phyloP scores from a whole-genome alignment of 2,329 filamentous ascomycete species.

The Volutella citrinella region DNA sequence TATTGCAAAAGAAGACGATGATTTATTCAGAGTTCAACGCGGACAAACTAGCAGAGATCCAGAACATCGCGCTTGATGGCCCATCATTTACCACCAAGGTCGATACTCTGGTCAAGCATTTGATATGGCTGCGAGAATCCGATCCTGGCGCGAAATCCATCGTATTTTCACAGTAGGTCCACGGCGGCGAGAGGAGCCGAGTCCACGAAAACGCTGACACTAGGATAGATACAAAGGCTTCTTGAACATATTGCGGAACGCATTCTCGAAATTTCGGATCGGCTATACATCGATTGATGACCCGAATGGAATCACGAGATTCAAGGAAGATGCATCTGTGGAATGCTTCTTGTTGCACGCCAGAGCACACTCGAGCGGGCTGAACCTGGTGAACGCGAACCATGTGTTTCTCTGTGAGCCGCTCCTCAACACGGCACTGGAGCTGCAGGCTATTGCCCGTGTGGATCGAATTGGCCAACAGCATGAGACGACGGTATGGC shows the following conservation, averaged over 20 bases:
- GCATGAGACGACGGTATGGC: constrained; percentile 87
- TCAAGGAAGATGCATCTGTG: constrained; percentile 68
- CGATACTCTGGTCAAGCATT: constrained; percentile 75
- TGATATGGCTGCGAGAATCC: constrained; percentile 79
- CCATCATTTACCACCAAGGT: constrained; percentile 87
- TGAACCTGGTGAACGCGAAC: constrained; percentile 89
- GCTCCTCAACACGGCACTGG: constrained; percentile 86
- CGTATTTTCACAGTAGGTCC: constrained; percentile 77
- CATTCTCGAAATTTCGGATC: constrained; percentile 70
- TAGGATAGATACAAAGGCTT: constrained; percentile 74
- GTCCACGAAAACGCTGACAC: too few relatives aligned
- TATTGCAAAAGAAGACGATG: constrained; percentile 31
- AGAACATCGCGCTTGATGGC: constrained; percentile 70
- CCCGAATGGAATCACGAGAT: constrained; percentile 66
- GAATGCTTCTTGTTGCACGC: constrained; percentile 91
- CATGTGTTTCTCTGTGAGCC: constrained; percentile 96
- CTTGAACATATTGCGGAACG: constrained; percentile 66
- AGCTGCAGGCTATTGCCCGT: constrained; percentile 90
- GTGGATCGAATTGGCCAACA: constrained; percentile 93
- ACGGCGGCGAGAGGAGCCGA: too few relatives aligned
- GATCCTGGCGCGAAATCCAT: constrained; percentile 89
- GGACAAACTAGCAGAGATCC: constrained; percentile 73
- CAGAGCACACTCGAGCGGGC: constrained; percentile 79
- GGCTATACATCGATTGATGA: constrained; percentile 69
- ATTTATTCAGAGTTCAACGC: constrained; percentile 80